phyloP scores from a whole-genome alignment of 805 yeast genomes.

The Candida hispaniensis region DNA sequence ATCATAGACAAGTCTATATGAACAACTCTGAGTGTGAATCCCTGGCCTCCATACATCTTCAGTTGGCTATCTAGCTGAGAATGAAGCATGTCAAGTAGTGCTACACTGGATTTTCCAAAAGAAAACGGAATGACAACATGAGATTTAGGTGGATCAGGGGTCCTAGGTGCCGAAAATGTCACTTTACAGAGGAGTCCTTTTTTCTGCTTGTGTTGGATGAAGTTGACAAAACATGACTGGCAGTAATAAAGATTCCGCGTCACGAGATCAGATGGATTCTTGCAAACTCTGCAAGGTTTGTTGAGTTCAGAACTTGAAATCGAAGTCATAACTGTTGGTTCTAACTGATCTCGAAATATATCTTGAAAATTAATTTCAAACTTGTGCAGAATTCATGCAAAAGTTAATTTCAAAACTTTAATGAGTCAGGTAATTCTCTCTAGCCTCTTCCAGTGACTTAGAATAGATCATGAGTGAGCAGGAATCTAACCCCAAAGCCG shows the following conservation, averaged over 20 bases:
- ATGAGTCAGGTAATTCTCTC: no score
- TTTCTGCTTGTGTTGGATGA: constrained; percentile 69
- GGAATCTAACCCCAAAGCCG: no score
- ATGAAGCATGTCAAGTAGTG: constrained; percentile 53
- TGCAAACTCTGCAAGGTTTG: constrained; percentile 8
- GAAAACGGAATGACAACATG: constrained; percentile 52
- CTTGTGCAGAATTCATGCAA: no score
- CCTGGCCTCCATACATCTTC: constrained; percentile 52
- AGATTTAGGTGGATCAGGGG: constrained; percentile 28
- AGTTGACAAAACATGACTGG: constrained; percentile 51
- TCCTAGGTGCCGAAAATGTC: constrained; percentile 36
- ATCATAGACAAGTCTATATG: constrained; percentile 31
- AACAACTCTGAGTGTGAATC: constrained; percentile 49
- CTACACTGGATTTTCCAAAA: constrained; percentile 57
- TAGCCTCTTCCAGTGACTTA: no score
- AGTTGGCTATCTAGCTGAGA: constrained; percentile 54
- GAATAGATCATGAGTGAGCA: no score
- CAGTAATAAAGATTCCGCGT: constrained; percentile 10
- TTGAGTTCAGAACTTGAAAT: no score
- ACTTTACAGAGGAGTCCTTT: constrained; percentile 68
- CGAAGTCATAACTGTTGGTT: no score
- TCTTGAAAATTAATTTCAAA: no score
- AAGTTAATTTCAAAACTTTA: no score
- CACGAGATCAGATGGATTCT: constrained; percentile 6
- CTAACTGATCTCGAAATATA: no score